Conservation (phyloP, 1,284 basidiomycete genomes). For the Ceratobasidium sp. region DNA sequence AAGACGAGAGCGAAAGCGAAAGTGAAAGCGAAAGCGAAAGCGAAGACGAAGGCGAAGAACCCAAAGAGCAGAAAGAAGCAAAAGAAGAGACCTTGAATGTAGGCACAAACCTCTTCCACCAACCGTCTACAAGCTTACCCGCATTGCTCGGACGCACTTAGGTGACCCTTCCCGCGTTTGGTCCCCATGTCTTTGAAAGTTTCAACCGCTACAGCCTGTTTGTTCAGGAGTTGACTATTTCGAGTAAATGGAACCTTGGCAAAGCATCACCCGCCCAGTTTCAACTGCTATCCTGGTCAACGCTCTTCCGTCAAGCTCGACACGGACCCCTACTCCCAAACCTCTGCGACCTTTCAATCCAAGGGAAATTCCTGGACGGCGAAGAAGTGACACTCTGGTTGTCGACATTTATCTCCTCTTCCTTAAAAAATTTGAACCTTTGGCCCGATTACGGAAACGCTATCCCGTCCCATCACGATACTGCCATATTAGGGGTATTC, state of each 20-base stretch:
- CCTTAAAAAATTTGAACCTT: neutral
- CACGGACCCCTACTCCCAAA: neutral
- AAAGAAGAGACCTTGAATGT: too few species aligned
- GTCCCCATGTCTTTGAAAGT: neutral
- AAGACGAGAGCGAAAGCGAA: too few species aligned
- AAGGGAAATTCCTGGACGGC: neutral
- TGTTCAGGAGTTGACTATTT: neutral
- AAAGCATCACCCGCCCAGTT: neutral
- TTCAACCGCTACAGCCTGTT: neutral
- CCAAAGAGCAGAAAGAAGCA: too few species aligned
- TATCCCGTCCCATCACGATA: too few species aligned
- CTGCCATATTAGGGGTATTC: too few species aligned
- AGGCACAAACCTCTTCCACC: neutral
- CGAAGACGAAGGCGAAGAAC: too few species aligned
- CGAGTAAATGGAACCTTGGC: neutral
- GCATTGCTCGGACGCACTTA: neutral
- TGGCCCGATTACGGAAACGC: too few species aligned
- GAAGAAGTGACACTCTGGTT: neutral
- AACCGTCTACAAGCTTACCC: too few species aligned
- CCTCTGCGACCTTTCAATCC: neutral
- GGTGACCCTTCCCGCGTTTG: neutral
- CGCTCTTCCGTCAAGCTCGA: neutral
- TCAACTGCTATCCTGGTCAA: neutral
- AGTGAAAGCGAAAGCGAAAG: too few species aligned
- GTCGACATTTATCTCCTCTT: neutral